These are phyloP conservation scores for Eucalyptus tenuipes DNA, from an alignment of 345 rosid species.

Conservation along the genomic window DNA sequence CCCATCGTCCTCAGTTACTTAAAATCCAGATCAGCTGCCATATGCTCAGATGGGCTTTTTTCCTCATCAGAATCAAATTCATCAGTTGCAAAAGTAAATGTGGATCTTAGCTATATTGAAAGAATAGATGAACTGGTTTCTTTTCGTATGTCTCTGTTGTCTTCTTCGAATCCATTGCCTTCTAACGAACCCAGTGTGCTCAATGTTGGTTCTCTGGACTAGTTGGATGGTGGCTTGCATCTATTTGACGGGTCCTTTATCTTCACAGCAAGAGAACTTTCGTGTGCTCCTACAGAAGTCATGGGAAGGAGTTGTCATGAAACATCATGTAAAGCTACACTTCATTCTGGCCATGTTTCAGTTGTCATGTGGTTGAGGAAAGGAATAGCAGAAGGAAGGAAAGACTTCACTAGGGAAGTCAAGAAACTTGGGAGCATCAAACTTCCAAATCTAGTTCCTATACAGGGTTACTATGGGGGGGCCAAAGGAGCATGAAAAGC, in stretches of 20 bases:
- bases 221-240: conserved; percentile 62
- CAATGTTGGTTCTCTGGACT: conserved; percentile 45
- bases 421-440: conserved; percentile 78
- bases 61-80: conserved; percentile 9
- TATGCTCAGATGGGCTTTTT: background rate
- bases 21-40: conserved; percentile 7
- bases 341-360: conserved; percentile 39
- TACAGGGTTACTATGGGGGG: conserved; percentile 67
- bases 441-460: conserved; percentile 68
- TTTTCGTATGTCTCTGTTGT: conserved; percentile 33
- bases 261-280: conserved; percentile 68
- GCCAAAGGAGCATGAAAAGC: conserved; percentile 72
- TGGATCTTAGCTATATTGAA: conserved; percentile 3
- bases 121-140: conserved; percentile 26
- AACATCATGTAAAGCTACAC: conserved; percentile 56
- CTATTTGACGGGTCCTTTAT: conserved; percentile 47
- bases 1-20: background rate
- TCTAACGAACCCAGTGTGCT: conserved; percentile 14
- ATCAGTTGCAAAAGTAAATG: conserved; percentile 17
- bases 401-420: conserved; percentile 78
- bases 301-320: conserved; percentile 84
- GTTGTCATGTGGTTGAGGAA: conserved; percentile 77
- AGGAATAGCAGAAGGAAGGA: conserved; percentile 65
- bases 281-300: conserved; percentile 71
- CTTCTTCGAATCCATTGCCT: conserved; percentile 47